These are phyloP conservation scores for Aspergillus carbonarius DNA, from an alignment of 2,329 filamentous ascomycete genomes.

Conservation along the genomic window DNA sequence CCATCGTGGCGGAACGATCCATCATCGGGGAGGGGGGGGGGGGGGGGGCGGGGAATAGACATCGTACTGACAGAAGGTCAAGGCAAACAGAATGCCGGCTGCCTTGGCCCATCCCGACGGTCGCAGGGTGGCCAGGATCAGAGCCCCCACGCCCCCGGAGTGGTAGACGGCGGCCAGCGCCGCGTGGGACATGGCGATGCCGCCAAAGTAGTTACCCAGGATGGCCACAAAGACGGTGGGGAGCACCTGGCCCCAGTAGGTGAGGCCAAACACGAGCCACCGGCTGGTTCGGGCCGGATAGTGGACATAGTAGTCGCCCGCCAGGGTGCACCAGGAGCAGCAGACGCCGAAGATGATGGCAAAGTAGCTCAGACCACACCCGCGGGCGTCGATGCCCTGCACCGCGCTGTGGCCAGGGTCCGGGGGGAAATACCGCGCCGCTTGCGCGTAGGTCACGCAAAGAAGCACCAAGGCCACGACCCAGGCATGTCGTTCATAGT, in stretches of 20 bases:
- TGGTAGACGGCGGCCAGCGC: neutral
- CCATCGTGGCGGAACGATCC: no score
- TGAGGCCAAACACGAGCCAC: constrained; percentile 6
- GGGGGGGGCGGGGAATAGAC: no score
- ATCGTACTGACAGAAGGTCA: constrained; percentile 8
- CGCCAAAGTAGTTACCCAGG: constrained; percentile 2
- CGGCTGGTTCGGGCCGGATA: neutral
- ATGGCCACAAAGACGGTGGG: constrained; percentile 1
- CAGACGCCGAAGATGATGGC: constrained; percentile 29
- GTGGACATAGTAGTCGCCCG: constrained; percentile 5
- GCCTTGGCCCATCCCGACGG: constrained; percentile 2
- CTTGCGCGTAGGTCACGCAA: constrained; percentile 15
- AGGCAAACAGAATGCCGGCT: constrained; percentile 2
- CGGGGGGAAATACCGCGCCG: constrained; percentile 15
- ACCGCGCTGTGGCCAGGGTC: constrained; percentile 1
- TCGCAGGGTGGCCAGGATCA: neutral
- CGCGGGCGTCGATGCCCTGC: constrained; percentile 17
- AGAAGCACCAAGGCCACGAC: constrained; percentile 26
- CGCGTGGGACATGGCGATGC: neutral
- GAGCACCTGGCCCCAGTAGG: neutral
- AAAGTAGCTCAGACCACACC: constrained; percentile 37
- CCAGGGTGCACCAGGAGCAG: constrained; percentile 2
- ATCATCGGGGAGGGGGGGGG: no score
- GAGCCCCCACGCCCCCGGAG: neutral
- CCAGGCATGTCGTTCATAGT: constrained; percentile 30